Conservation (phyloP, 2,329 filamentous ascomycete genomes). For the Diaporthe citriasiana region DNA sequence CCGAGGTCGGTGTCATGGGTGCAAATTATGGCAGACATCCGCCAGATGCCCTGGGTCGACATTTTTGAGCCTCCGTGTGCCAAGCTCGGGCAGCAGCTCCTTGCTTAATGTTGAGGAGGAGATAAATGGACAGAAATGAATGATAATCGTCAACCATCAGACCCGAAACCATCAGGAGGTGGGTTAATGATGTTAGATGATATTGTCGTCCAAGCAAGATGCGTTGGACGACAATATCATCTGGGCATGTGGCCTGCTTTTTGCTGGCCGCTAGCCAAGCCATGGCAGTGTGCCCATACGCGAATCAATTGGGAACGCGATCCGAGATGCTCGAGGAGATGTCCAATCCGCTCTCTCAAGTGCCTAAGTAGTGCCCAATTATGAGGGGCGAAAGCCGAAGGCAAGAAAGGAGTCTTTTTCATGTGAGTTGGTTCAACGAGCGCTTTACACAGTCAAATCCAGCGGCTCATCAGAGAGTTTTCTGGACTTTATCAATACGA, state of each 20-base stretch:
- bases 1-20: neutral
- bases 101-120: neutral
- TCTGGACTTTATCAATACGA: neutral
- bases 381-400: constrained; percentile 30
- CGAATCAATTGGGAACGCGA: constrained; percentile 17
- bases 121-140: neutral
- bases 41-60: constrained; percentile 12
- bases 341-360: neutral
- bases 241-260: constrained; percentile 29
- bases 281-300: constrained; percentile 39
- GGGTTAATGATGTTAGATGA: neutral
- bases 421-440: constrained; percentile 28
- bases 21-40: neutral
- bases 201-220: constrained; percentile 7
- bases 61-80: constrained; percentile 9
- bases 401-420: constrained; percentile 38
- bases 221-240: constrained; percentile 10
- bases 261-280: constrained; percentile 24
- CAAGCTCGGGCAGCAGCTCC: neutral
- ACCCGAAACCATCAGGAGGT: too few species aligned
- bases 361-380: neutral
- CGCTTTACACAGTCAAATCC: neutral
- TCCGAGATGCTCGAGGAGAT: neutral
- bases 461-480: neutral
- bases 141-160: too few species aligned